Evolutionary conservation across 2,329 filamentous ascomycete genomes (phyloP).

Genomic region (Sarocladiaceae sp.): DNA sequence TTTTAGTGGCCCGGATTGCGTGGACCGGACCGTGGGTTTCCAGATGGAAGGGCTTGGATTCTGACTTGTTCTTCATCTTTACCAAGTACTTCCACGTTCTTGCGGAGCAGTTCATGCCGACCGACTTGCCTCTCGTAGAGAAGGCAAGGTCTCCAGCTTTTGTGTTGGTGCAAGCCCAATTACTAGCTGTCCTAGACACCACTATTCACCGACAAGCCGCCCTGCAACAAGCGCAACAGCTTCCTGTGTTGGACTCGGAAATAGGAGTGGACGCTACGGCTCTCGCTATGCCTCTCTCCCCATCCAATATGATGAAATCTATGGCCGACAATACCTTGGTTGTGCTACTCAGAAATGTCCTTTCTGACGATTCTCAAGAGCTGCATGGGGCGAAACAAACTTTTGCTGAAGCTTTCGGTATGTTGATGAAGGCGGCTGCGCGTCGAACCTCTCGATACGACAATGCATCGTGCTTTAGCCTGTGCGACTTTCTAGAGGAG

Average conservation of each 20-base stretch:
- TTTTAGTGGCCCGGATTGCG: constrained; percentile 64
- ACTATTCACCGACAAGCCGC: constrained; percentile 72
- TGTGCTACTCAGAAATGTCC: constrained; percentile 73
- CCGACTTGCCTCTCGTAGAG: constrained; percentile 43
- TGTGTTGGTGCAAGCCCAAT: constrained; percentile 73
- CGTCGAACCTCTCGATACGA: constrained; percentile 74
- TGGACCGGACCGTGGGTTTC: constrained; percentile 84
- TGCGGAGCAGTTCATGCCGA: constrained; percentile 63
- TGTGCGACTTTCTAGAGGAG: constrained; percentile 90
- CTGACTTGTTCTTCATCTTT: constrained; percentile 87
- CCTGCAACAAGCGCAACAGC: constrained; percentile 36
- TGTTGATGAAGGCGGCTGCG: constrained; percentile 66
- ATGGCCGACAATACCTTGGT: constrained; percentile 89
- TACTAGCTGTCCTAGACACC: constrained; percentile 71
- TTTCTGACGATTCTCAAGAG: constrained; percentile 42
- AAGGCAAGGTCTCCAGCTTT: constrained; percentile 67
- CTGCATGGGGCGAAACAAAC: constrained; percentile 50
- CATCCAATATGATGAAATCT: constrained; percentile 63
- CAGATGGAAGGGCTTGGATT: constrained; percentile 81
- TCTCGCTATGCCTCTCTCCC: constrained; percentile 55
- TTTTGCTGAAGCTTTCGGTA: constrained; percentile 70
- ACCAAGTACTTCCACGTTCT: constrained; percentile 82
- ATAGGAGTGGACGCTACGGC: constrained; percentile 52
- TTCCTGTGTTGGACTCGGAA: constrained; percentile 36
- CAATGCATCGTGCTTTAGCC: constrained; percentile 75